A percentile compares a stretch with the other conserved stretches of the same genome.
These are phyloP conservation scores for Colletotrichum sp. DNA, from an alignment of 2,329 filamentous ascomycete species.

Conservation along the genomic window DNA sequence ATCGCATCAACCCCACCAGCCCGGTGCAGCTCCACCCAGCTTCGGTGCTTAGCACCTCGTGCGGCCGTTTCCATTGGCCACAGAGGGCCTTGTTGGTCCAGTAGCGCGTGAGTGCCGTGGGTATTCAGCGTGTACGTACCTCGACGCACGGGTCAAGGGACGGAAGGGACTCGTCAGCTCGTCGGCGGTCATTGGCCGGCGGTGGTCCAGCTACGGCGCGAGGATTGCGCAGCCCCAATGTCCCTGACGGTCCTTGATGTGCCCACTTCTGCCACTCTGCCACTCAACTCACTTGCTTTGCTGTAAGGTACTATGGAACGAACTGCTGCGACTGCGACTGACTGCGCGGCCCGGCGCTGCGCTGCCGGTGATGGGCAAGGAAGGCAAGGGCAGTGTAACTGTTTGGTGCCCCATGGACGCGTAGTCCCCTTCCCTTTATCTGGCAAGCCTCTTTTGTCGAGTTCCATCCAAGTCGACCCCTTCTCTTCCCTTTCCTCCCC, in stretches of 20 bases:
- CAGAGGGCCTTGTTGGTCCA: background rate
- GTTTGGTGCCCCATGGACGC: background rate
- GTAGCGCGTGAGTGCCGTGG: background rate
- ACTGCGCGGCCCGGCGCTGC: background rate
- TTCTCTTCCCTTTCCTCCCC: background rate
- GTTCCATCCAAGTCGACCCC: background rate
- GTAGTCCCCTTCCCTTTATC: background rate
- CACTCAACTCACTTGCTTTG: background rate
- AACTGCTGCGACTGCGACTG: background rate
- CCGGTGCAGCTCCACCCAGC: background rate
- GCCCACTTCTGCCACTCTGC: background rate
- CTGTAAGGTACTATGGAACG: background rate
- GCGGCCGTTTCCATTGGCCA: background rate
- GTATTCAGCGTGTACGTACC: background rate
- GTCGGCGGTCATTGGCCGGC: slow-evolving; percentile 30
- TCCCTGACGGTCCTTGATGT: background rate
- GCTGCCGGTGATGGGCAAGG: background rate
- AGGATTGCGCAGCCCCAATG: slow-evolving; percentile 15
- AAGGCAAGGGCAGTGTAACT: background rate
- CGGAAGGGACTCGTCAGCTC: slow-evolving; percentile 39
- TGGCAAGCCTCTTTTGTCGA: background rate
- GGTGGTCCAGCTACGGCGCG: background rate
- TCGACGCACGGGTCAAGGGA: background rate
- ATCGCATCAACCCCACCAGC: background rate
- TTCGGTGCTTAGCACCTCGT: background rate